phyloP scores from a whole-genome alignment of 345 rosid species.

The Eucalyptus grandis region DNA sequence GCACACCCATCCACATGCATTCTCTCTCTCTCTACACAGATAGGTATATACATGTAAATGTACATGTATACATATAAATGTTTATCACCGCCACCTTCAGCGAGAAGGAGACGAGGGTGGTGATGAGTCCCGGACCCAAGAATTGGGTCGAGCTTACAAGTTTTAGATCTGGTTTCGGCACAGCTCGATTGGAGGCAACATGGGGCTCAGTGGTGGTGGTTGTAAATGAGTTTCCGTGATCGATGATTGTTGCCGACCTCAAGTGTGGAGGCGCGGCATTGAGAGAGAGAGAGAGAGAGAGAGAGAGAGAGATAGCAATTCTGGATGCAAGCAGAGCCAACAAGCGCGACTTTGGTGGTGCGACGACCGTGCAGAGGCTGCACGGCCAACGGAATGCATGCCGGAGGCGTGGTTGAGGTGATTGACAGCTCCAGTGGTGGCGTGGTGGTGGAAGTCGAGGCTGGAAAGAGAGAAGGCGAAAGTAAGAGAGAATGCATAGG shows the following conservation, averaged over 20 bases:
- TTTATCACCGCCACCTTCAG: not conserved
- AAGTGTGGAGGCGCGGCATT: not conserved
- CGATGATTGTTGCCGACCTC: not conserved
- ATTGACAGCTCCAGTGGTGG: not conserved
- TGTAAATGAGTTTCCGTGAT: not conserved
- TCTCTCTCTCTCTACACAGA: not conserved
- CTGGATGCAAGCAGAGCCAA: not conserved
- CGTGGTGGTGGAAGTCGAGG: not conserved
- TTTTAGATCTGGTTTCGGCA: not conserved
- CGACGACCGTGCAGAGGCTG: not conserved
- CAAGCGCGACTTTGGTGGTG: not conserved
- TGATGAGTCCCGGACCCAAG: not conserved
- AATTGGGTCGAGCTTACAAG: not conserved
- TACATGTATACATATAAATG: not conserved
- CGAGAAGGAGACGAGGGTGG: not conserved
- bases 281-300: not conserved
- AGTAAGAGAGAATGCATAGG: not conserved
- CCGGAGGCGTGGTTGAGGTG: not conserved
- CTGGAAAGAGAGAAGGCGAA: not conserved
- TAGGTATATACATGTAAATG: not conserved
- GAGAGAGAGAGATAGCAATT: not conserved
- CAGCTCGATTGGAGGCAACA: not conserved
- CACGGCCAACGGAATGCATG: not conserved
- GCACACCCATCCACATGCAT: not conserved
- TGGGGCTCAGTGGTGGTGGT: not conserved